Evolutionary conservation across 2,329 filamentous ascomycete species (phyloP).

Genomic region (Colletotrichum abscissum): DNA sequence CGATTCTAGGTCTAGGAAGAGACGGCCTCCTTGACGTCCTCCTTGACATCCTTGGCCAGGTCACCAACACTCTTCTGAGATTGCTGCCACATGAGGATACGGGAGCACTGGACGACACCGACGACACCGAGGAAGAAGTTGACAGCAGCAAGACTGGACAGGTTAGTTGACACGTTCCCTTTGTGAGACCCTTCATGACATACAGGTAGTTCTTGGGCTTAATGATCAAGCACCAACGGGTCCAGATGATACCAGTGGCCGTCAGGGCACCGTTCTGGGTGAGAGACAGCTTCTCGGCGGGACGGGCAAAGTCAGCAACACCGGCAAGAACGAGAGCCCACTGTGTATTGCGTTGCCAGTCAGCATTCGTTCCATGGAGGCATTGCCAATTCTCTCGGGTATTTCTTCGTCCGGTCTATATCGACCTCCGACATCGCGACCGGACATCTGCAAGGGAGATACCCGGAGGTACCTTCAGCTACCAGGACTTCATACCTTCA

Average conservation of each 20-base stretch:
- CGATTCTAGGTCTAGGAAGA: conserved; percentile 14
- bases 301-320: conserved; percentile 89
- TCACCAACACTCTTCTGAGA: conserved; percentile 59
- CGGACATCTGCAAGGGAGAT: conserved; percentile 31
- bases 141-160: conserved; percentile 82
- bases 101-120: conserved; percentile 82
- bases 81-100: conserved; percentile 77
- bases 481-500: conserved; percentile 68
- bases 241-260: conserved; percentile 96
- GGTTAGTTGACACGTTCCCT: background rate
- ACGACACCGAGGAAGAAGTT: conserved; percentile 98
- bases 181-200: conserved; percentile 43
- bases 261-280: conserved; percentile 93
- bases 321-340: conserved; percentile 95
- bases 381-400: background rate
- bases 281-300: conserved; percentile 90
- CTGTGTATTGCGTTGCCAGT: conserved; percentile 52
- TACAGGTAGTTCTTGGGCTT: conserved; percentile 92
- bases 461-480: conserved; percentile 54
- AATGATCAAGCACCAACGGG: conserved; percentile 98
- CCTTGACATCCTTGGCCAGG: conserved; percentile 54
- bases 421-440: conserved; percentile 28
- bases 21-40: conserved; percentile 45
- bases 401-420: background rate
- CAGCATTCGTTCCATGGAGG: conserved; percentile 1